Conservation (phyloP, 805 yeast genomes). For the Dipodascus albidus region DNA sequence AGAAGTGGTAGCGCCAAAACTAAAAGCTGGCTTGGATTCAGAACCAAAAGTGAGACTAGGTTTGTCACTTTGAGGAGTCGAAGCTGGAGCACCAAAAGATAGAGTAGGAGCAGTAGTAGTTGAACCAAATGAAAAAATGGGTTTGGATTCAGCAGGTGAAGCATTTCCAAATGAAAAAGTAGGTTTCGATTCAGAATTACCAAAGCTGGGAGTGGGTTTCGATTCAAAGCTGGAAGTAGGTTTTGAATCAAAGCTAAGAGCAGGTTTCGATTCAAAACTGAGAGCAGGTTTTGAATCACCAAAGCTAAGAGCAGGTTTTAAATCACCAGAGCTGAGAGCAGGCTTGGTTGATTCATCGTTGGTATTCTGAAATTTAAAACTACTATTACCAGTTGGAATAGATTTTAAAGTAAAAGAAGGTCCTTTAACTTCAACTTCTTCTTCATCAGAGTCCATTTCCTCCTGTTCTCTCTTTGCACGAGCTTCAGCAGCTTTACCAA, state of each 20-base stretch:
- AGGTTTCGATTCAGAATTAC: slow-evolving; percentile 17
- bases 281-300: not conserved
- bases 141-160: slow-evolving; percentile 7
- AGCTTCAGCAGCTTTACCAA: slow-evolving; percentile 11
- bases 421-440: not conserved
- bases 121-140: slow-evolving; percentile 6
- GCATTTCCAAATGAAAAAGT: too few relatives aligned
- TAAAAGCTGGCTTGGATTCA: slow-evolving; percentile 17
- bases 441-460: not conserved
- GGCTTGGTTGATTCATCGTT: not conserved
- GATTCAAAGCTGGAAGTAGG: slow-evolving; percentile 2
- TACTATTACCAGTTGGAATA: not conserved
- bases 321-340: slow-evolving; percentile 1
- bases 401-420: not conserved
- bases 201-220: not conserved
- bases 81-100: slow-evolving; percentile 12
- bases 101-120: slow-evolving; percentile 12
- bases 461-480: not conserved
- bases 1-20: slow-evolving; percentile 16
- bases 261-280: slow-evolving; percentile 1
- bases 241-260: not conserved
- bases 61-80: slow-evolving; percentile 7
- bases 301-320: not conserved
- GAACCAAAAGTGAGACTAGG: slow-evolving; percentile 24
- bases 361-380: not conserved